Evolutionary conservation across 2,329 filamentous ascomycete species (phyloP).

Genomic region (Diplodia scrobiculata): DNA sequence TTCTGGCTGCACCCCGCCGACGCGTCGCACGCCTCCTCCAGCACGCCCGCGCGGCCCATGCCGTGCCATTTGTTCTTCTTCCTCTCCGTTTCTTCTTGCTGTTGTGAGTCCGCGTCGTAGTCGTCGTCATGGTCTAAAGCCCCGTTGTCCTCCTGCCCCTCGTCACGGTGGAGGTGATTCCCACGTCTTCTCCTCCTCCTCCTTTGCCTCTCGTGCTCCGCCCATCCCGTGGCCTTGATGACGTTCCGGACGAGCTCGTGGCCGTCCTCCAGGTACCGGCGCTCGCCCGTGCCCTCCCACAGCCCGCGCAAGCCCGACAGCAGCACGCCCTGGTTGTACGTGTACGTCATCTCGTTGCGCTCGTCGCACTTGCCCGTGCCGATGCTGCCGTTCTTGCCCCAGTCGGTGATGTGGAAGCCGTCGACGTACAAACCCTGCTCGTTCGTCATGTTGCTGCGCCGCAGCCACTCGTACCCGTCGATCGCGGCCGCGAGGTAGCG

Average conservation of each 20-base stretch:
- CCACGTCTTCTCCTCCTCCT: neutral
- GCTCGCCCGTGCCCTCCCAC: conserved; percentile 75
- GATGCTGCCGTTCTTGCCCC: conserved; percentile 55
- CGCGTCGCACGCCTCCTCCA: conserved; percentile 84
- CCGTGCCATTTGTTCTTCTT: conserved; percentile 62
- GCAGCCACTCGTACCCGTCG: conserved; percentile 79
- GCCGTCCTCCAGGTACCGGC: conserved; percentile 73
- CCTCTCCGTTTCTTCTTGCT: conserved; percentile 38
- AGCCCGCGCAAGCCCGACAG: conserved; percentile 79
- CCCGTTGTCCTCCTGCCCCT: neutral
- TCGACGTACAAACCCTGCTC: conserved; percentile 74
- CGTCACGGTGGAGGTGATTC: too few species aligned
- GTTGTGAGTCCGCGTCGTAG: conserved; percentile 7
- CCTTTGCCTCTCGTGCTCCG: conserved; percentile 37
- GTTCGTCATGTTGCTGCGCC: conserved; percentile 78
- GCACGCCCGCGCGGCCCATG: conserved; percentile 73
- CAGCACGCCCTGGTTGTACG: conserved; percentile 92
- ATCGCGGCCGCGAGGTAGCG: conserved; percentile 72
- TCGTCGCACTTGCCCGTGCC: conserved; percentile 75
- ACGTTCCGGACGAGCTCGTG: conserved; percentile 75
- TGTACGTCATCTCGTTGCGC: conserved; percentile 87
- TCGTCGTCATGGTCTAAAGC: neutral
- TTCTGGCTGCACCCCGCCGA: conserved; percentile 76
- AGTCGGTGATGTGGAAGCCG: conserved; percentile 80
- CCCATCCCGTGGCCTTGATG: conserved; percentile 77